A percentile compares a stretch with the other conserved stretches of the same genome.
Evolutionary conservation across 148 eudicot species (phyloP).

Genomic region (Rhododendron vialii): DNA sequence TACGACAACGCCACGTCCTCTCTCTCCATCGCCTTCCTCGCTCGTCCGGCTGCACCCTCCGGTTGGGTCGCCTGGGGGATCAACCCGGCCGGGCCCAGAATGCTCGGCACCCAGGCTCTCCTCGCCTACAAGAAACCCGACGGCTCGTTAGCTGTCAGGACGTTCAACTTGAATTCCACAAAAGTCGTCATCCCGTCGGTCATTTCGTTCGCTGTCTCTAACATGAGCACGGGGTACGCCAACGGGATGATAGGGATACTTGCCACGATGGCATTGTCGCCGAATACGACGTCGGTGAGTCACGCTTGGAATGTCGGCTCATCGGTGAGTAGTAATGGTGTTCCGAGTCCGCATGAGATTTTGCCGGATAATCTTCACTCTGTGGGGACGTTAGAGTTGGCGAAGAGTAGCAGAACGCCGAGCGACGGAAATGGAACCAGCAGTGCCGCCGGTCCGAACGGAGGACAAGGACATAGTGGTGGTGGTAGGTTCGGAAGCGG

Average conservation of each 20-base stretch:
- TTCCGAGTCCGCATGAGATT: conserved; percentile 24
- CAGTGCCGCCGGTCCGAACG: too few relatives aligned
- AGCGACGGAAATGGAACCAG: too few relatives aligned
- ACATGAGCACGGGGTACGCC: conserved; percentile 11
- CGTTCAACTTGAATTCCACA: neutral
- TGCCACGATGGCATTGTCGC: conserved; percentile 27
- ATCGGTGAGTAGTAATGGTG: conserved; percentile 11
- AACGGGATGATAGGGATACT: conserved; percentile 19
- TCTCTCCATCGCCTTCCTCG: conserved; percentile 32
- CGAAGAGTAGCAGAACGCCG: neutral
- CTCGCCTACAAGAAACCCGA: neutral
- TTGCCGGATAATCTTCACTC: conserved; percentile 24
- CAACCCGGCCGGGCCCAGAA: neutral
- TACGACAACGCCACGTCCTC: conserved; percentile 21
- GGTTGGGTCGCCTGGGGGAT: conserved; percentile 6
- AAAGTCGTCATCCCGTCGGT: neutral
- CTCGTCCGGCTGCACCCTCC: conserved; percentile 14
- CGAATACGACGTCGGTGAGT: conserved; percentile 14
- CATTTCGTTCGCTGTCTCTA: conserved; percentile 19
- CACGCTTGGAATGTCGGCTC: conserved; percentile 40
- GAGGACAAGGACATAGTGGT: too few relatives aligned
- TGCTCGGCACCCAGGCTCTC: conserved; percentile 2
- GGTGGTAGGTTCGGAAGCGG: too few relatives aligned
- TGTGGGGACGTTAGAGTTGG: conserved; percentile 17
- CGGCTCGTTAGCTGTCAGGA: neutral